Conservation (phyloP, 1,284 basidiomycete genomes). For the Pyrrhoderma noxium region DNA sequence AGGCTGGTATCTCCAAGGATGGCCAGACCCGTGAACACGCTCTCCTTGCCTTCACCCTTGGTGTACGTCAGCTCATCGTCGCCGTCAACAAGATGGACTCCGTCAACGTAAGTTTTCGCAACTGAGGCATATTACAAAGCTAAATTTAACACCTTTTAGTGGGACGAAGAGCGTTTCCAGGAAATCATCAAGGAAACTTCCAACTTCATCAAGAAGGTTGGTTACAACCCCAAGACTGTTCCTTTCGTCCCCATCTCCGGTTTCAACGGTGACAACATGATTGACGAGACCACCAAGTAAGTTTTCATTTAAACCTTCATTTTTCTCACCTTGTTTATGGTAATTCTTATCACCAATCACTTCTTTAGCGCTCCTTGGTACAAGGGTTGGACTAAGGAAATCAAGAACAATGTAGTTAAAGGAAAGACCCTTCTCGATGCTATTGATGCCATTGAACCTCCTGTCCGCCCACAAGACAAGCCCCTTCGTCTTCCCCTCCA, state of each 20-base stretch:
- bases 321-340: slow-evolving; percentile 9
- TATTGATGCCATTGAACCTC: slow-evolving; percentile 99
- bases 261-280: slow-evolving; percentile 99
- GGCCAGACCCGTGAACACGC: slow-evolving; percentile 99
- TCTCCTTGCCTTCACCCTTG: slow-evolving; percentile 98
- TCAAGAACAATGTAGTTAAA: slow-evolving; percentile 87
- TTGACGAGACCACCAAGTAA: slow-evolving; percentile 92
- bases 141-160: slow-evolving; percentile 41
- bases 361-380: slow-evolving; percentile 97
- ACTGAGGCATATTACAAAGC: slow-evolving; percentile 19
- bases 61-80: slow-evolving; percentile 99
- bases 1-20: slow-evolving; percentile 99
- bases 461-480: slow-evolving; percentile 95
- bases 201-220: slow-evolving; percentile 99
- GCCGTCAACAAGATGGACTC: slow-evolving; percentile 99
- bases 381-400: slow-evolving; percentile 98
- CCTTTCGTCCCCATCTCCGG: slow-evolving; percentile 99
- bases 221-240: slow-evolving; percentile 98
- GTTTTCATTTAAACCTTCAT: too few relatives aligned
- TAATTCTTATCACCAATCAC: too few relatives aligned
- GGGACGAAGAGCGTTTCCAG: slow-evolving; percentile 99
- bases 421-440: slow-evolving; percentile 99
- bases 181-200: slow-evolving; percentile 99
- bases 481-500: slow-evolving; percentile 99
- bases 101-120: slow-evolving; percentile 59